These are phyloP conservation scores for Candida coleopterorum DNA, from an alignment of 805 yeast genomes.

Conservation along the genomic window DNA sequence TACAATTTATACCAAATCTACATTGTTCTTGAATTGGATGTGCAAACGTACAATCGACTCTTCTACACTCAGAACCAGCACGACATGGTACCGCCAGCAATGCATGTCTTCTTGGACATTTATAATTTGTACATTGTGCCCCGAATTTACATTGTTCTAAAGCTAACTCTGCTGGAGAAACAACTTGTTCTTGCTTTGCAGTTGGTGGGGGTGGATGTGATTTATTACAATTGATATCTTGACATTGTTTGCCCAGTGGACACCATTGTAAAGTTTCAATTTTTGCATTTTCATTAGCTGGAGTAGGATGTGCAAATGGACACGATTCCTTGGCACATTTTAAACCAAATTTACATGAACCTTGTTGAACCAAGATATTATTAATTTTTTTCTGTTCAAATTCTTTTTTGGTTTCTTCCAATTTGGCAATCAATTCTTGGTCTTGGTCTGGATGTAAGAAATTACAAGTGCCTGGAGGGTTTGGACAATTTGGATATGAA, in stretches of 20 bases:
- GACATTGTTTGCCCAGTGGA: constrained; percentile 60
- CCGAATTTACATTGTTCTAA: constrained; percentile 85
- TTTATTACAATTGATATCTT: constrained; percentile 55
- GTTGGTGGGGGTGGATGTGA: constrained; percentile 84
- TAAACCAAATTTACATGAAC: constrained; percentile 66
- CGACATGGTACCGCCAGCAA: constrained; percentile 69
- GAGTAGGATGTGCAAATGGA: constrained; percentile 90
- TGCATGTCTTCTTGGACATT: constrained; percentile 85
- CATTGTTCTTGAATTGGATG: constrained; percentile 81
- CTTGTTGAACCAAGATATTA: constrained; percentile 9
- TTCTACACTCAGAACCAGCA: constrained; percentile 71
- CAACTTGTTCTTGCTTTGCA: constrained; percentile 16
- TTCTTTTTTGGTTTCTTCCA: constrained; percentile 57
- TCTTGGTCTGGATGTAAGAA: constrained; percentile 85
- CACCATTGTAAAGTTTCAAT: constrained; percentile 75
- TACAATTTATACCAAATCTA: constrained; percentile 73
- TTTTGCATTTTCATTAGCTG: constrained; percentile 70
- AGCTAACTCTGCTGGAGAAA: constrained; percentile 21
- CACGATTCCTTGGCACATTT: constrained; percentile 74
- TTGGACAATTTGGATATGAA: constrained; percentile 73
- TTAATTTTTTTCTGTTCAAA: constrained; percentile 37
- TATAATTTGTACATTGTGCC: constrained; percentile 65
- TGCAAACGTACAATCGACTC: constrained; percentile 76
- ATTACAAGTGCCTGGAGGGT: constrained; percentile 77
- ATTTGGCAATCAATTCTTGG: constrained; percentile 61